Conservation (phyloP, 768 basidiomycete species). For the Strobilomyces confusus region DNA sequence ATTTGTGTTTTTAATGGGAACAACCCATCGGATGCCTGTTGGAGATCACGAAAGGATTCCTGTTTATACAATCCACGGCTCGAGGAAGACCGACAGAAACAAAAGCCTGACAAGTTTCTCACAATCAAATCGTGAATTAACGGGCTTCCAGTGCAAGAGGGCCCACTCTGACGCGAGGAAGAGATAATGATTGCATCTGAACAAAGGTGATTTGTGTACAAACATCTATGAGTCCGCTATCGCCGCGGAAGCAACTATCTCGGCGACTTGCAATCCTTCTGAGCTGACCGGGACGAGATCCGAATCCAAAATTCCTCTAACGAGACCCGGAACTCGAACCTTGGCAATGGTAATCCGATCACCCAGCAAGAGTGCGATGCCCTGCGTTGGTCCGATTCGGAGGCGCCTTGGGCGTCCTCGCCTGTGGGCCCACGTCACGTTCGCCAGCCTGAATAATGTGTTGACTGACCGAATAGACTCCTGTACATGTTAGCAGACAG, state of each 20-base stretch:
- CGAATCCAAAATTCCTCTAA: background rate
- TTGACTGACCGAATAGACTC: conserved; percentile 78
- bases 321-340: conserved; percentile 7
- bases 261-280: conserved; percentile 39
- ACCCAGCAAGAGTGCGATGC: conserved; percentile 92
- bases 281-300: conserved; percentile 28
- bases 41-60: no score
- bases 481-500: conserved; percentile 94
- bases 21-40: no score
- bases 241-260: conserved; percentile 4
- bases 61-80: no score
- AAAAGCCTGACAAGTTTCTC: no score
- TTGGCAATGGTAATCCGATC: conserved; percentile 73
- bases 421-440: conserved; percentile 41
- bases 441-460: background rate
- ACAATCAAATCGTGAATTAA: no score
- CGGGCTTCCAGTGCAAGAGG: background rate
- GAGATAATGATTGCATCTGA: background rate
- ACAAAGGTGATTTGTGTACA: background rate
- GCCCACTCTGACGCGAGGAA: background rate
- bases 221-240: background rate
- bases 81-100: no score
- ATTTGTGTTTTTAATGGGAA: background rate
- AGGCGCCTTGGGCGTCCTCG: conserved; percentile 95
- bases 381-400: conserved; percentile 94